Conservation (phyloP, 345 rosid genomes). For the Trapa incisa region DNA sequence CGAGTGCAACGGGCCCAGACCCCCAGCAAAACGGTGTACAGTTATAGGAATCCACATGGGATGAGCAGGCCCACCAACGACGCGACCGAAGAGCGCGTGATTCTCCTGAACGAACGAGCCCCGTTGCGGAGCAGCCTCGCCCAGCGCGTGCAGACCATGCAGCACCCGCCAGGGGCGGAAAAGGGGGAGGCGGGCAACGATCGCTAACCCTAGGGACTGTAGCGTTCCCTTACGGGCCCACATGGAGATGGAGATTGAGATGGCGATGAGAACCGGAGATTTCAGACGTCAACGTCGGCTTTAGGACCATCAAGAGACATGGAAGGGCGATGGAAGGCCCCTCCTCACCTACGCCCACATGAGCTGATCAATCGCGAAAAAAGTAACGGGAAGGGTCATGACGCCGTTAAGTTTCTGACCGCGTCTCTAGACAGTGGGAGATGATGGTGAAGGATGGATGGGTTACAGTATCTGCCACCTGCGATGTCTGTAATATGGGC, state of each 20-base stretch:
- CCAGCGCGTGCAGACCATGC: neutral
- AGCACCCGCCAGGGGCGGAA: neutral
- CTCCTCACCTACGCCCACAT: neutral
- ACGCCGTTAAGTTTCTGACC: constrained; percentile 3
- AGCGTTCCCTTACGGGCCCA: neutral
- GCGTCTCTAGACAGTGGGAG: neutral
- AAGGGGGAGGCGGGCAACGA: neutral
- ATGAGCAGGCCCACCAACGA: neutral
- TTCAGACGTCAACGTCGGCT: constrained; percentile 42
- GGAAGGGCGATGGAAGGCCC: constrained; percentile 10
- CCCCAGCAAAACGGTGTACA: neutral
- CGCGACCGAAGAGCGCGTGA: neutral
- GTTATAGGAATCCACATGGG: neutral
- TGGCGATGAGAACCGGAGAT: constrained; percentile 7
- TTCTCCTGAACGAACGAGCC: neutral
- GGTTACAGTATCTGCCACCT: no score
- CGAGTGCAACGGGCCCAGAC: neutral
- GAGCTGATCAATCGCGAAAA: neutral
- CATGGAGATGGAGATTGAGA: neutral
- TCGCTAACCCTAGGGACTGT: neutral
- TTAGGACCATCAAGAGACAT: constrained; percentile 18
- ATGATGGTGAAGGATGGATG: no score
- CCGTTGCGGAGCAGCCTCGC: neutral
- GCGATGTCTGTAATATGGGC: no score
- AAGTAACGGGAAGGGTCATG: no score